Percentiles rank a stretch among this genome's conserved stretches.
Evolutionary conservation across 2,329 filamentous ascomycete genomes (phyloP).

Genomic region (Emergomyces pasteurianus): DNA sequence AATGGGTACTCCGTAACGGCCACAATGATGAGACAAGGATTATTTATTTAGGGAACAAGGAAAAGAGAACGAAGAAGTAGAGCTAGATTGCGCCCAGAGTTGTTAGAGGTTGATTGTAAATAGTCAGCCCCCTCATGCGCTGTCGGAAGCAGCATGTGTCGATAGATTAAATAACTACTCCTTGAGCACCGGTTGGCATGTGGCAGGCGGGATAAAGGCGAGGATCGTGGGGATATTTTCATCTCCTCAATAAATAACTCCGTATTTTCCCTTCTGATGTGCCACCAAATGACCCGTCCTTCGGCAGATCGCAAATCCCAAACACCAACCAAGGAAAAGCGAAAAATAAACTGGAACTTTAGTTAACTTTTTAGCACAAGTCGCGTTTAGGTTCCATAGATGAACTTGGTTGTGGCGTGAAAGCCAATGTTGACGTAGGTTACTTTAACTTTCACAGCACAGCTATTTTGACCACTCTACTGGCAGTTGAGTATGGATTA

Average conservation of each 20-base stretch:
- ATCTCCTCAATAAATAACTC: too few relatives aligned
- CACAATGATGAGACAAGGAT: not conserved
- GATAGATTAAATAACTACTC: too few relatives aligned
- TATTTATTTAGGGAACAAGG: not conserved
- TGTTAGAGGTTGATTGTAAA: not conserved
- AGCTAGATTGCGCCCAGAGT: not conserved
- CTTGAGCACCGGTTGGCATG: not conserved
- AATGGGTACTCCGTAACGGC: not conserved
- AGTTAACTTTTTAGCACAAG: too few relatives aligned
- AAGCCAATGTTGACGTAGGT: not conserved
- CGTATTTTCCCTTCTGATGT: not conserved
- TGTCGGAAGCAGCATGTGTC: not conserved
- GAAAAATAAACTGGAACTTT: too few relatives aligned
- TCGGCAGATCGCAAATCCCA: not conserved
- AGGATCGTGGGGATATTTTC: not conserved
- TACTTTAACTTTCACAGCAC: not conserved
- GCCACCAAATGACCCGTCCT: not conserved
- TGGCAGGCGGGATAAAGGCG: not conserved
- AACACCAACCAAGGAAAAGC: too few relatives aligned
- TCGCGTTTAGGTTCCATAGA: not conserved
- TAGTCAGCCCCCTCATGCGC: not conserved
- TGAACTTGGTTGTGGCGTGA: not conserved
- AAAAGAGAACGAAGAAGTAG: not conserved
- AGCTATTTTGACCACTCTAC: not conserved
- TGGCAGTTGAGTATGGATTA: not conserved